Conservation (phyloP, 2,329 filamentous ascomycete species). For the Stenocarpella maydis region DNA sequence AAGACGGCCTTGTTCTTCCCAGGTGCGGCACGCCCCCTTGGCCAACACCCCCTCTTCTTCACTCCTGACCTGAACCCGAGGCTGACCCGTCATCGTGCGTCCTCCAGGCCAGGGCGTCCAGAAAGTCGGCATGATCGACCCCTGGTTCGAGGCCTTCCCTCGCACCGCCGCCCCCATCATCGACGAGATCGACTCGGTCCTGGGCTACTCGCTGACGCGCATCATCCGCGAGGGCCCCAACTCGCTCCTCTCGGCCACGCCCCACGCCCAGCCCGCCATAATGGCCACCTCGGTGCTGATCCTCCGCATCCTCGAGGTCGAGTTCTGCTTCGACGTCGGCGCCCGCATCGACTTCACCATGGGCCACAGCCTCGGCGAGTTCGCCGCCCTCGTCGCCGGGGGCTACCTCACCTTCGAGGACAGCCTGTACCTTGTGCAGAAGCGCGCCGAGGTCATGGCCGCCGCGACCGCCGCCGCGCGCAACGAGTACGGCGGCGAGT, state of each 20-base stretch:
- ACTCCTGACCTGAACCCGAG: background rate
- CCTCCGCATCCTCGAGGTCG: constrained; percentile 82
- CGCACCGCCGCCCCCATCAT: constrained; percentile 77
- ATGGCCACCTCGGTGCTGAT: constrained; percentile 95
- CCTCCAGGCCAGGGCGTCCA: constrained; percentile 83
- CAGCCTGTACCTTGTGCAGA: constrained; percentile 78
- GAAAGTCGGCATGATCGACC: constrained; percentile 84
- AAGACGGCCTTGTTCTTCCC: constrained; percentile 69
- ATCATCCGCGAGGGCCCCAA: constrained; percentile 85
- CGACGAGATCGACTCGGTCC: constrained; percentile 82
- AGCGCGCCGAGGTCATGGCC: constrained; percentile 84
- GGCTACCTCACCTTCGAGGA: constrained; percentile 82
- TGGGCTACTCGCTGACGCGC: constrained; percentile 77
- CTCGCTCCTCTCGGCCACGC: constrained; percentile 78
- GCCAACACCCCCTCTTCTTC: background rate
- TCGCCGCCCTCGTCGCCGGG: constrained; percentile 86
- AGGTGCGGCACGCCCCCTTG: constrained; percentile 48
- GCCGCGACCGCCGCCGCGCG: constrained; percentile 74
- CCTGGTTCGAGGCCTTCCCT: constrained; percentile 90
- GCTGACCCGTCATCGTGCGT: constrained; percentile 9
- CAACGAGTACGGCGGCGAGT: constrained; percentile 76
- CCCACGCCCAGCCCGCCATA: constrained; percentile 92
- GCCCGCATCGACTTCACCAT: constrained; percentile 82
- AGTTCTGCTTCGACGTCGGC: constrained; percentile 78
- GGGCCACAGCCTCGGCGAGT: constrained; percentile 92